phyloP scores from a whole-genome alignment of 495 filamentous ascomycete genomes.

The Aspergillus cavernicola region DNA sequence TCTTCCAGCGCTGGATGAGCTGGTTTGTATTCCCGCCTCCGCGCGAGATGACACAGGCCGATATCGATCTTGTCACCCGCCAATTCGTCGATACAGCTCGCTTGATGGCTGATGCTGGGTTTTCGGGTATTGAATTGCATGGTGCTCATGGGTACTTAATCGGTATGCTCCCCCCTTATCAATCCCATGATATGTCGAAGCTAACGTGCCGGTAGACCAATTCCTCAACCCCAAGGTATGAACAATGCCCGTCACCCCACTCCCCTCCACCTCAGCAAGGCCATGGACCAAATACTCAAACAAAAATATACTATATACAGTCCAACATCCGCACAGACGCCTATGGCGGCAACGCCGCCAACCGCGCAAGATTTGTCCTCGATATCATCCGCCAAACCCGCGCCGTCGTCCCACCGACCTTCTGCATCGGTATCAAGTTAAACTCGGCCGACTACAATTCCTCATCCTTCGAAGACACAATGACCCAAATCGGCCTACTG shows the following conservation, averaged over 20 bases:
- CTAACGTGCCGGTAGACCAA: slow-evolving; percentile 32
- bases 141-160: slow-evolving; percentile 59
- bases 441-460: slow-evolving; percentile 57
- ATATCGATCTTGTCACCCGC: slow-evolving; percentile 45
- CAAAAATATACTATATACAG: too few species aligned
- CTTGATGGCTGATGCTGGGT: slow-evolving; percentile 48
- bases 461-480: slow-evolving; percentile 42
- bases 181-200: too few species aligned
- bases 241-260: background rate
- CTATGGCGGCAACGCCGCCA: slow-evolving; percentile 46
- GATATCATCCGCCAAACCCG: slow-evolving; percentile 43
- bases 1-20: slow-evolving; percentile 31
- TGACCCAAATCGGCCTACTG: slow-evolving; percentile 52
- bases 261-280: too few species aligned
- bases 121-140: slow-evolving; percentile 56
- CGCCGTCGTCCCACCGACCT: slow-evolving; percentile 40
- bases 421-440: slow-evolving; percentile 59
- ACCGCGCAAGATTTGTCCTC: slow-evolving; percentile 45
- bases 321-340: slow-evolving; percentile 45
- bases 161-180: too few species aligned
- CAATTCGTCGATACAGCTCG: slow-evolving; percentile 47
- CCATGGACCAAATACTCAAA: background rate
- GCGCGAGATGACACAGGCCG: slow-evolving; percentile 44
- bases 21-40: slow-evolving; percentile 39
- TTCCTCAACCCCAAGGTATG: slow-evolving; percentile 40